Base-by-base conservation (phyloP, 2,329 filamentous ascomycete species). In the Amphichorda felina region DNA sequence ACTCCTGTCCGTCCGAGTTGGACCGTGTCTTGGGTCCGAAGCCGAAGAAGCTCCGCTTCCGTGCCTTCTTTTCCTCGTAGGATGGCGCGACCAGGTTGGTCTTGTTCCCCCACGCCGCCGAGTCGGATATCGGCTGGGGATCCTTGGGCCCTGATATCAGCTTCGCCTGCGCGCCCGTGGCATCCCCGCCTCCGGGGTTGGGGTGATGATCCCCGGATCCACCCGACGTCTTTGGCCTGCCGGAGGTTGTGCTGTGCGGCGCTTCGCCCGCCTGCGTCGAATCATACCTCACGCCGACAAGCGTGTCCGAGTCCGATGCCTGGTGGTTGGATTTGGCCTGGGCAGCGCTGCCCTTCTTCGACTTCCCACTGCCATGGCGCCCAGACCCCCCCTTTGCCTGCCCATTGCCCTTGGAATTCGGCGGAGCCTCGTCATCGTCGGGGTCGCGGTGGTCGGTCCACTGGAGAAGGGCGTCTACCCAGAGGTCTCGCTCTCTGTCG, bases 391-490 rank as follows among this genome's bases (percentile, higher is more conserved):
- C 43, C 37, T 57, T 55, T 58, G n/a, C 46, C 39, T 38, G 25
- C 26, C 60, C 54, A 51, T 49, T 26, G 57, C 61, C 10, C 60
- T 56, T 30, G 45, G 21, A 55, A 50, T 43, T 60, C 46, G 42
- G 34, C 8, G 43, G 45, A 25, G 45, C 36, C 35, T 61, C 61
- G 16, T 50, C 26, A 26, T 82, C 69, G 13, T 72, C 66, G 2
- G 69, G 63, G 28, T 82, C 77, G 35, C 68, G 70, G 49, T 74
- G 79, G 48, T 95, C 86, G 28, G 94, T 88, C 67, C 93, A 94
- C 45, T 85, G 81, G 40, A 96, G 64, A 28, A 98, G 65, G 16
- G 84, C 81, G 38, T 93, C 83, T 2, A 98, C 89, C 91, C 91
- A 98, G 30, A 80, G 70, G 57, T 98, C 91, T 40, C 91, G 78